Percentiles rank a stretch among this genome's conserved stretches.
These are phyloP conservation scores for Vachellia collinsii DNA, from an alignment of 306 rosid species.

Conservation along the genomic window DNA sequence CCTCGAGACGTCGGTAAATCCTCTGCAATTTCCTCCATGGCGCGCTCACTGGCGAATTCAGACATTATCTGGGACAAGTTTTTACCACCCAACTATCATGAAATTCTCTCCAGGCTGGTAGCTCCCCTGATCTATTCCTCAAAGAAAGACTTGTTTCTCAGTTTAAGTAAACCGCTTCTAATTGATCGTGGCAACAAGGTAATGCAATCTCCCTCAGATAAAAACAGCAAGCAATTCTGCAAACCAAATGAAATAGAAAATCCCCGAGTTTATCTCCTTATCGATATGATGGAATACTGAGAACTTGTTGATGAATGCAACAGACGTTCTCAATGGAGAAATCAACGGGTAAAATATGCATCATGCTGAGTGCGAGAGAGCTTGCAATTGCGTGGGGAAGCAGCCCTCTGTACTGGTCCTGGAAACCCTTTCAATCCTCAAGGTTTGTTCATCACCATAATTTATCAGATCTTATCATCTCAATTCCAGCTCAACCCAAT, in stretches of 20 bases:
- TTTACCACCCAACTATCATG: slow-evolving; percentile 46
- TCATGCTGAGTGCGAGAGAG: slow-evolving; percentile 67
- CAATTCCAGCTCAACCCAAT: not conserved
- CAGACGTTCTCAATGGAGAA: slow-evolving; percentile 63
- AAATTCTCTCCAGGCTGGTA: slow-evolving; percentile 51
- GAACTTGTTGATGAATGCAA: slow-evolving; percentile 17
- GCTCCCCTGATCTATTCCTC: slow-evolving; percentile 45
- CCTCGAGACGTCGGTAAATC: slow-evolving; percentile 53
- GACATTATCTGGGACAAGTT: slow-evolving; percentile 56
- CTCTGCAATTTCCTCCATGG: slow-evolving; percentile 33
- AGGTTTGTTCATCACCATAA: slow-evolving; percentile 42
- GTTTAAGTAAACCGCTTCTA: slow-evolving; percentile 54
- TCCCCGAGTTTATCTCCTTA: not conserved
- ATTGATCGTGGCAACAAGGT: slow-evolving; percentile 58
- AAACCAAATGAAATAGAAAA: not conserved
- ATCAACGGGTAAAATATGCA: slow-evolving; percentile 57
- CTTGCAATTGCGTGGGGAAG: slow-evolving; percentile 66
- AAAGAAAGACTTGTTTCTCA: slow-evolving; percentile 51
- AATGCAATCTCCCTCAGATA: not conserved
- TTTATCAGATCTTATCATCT: not conserved
- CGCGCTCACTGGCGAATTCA: slow-evolving; percentile 49
- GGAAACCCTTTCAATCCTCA: slow-evolving; percentile 62
- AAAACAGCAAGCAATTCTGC: not conserved
- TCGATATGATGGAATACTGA: not conserved
- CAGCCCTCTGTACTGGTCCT: slow-evolving; percentile 68